Conservation (phyloP, 2,329 filamentous ascomycete species). For the Trichoderma sp. region DNA sequence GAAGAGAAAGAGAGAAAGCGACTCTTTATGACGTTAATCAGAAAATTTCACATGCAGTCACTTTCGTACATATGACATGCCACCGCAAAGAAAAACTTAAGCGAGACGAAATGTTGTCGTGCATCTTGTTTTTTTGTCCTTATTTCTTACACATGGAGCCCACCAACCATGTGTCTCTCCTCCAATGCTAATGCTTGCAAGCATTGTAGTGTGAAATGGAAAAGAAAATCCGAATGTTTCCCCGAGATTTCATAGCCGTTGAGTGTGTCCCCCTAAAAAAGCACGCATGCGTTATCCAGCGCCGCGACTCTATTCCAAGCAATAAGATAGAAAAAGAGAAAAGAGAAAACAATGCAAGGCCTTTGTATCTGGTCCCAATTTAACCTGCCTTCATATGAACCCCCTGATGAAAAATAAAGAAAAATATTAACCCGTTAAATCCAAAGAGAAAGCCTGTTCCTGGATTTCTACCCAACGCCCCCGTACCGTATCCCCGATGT, state of each 20-base stretch:
- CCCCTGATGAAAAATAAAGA: not conserved
- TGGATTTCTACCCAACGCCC: not conserved
- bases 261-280: not conserved
- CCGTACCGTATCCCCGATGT: not conserved
- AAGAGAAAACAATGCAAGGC: too few relatives aligned
- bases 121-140: not conserved
- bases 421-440: not conserved
- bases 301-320: not conserved
- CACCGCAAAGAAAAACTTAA: not conserved
- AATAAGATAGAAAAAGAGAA: not conserved
- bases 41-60: not conserved
- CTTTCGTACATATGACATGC: not conserved
- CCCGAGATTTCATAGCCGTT: not conserved
- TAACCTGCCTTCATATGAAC: not conserved
- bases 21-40: not conserved
- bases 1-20: not conserved
- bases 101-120: not conserved
- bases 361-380: not conserved
- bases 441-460: not conserved
- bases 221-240: not conserved
- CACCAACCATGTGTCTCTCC: not conserved
- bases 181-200: not conserved
- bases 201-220: not conserved
- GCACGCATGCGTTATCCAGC: not conserved
- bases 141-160: not conserved